Evolutionary conservation across 371 early-diverging fungal genomes (phyloP).

Genomic region (Saksenaea vasiformis): DNA sequence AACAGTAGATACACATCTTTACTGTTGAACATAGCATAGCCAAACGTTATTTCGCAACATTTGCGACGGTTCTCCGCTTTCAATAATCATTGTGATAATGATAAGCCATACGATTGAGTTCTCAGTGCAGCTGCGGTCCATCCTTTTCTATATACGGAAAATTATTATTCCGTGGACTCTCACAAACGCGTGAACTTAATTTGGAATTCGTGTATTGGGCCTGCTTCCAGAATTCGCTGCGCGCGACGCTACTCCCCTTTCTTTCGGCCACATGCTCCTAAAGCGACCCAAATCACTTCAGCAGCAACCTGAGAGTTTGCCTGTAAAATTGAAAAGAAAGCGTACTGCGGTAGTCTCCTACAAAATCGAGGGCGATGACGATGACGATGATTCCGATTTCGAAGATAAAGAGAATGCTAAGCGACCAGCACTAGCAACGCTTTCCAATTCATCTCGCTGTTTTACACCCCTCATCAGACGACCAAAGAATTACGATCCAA

Average conservation of each 20-base stretch:
- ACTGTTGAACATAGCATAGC: too few species aligned
- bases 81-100: too few species aligned
- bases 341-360: constrained; percentile 14
- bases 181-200: neutral
- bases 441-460: constrained; percentile 18
- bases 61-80: too few species aligned
- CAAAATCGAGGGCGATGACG: constrained; percentile 11
- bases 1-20: too few species aligned
- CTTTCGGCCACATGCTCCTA: constrained; percentile 20
- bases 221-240: neutral
- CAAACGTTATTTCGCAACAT: too few species aligned
- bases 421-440: constrained; percentile 11
- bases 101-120: too few species aligned
- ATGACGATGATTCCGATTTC: constrained; percentile 31
- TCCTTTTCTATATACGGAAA: too few species aligned
- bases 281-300: constrained; percentile 22
- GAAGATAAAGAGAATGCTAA: constrained; percentile 22
- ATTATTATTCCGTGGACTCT: too few species aligned
- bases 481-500: constrained; percentile 34
- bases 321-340: constrained; percentile 17
- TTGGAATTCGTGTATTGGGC: neutral
- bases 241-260: neutral
- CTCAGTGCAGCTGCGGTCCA: too few species aligned
- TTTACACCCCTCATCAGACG: constrained; percentile 23
- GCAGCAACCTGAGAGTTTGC: neutral